Conservation (phyloP, 2,329 filamentous ascomycete species). For the Balansia obtecta region DNA sequence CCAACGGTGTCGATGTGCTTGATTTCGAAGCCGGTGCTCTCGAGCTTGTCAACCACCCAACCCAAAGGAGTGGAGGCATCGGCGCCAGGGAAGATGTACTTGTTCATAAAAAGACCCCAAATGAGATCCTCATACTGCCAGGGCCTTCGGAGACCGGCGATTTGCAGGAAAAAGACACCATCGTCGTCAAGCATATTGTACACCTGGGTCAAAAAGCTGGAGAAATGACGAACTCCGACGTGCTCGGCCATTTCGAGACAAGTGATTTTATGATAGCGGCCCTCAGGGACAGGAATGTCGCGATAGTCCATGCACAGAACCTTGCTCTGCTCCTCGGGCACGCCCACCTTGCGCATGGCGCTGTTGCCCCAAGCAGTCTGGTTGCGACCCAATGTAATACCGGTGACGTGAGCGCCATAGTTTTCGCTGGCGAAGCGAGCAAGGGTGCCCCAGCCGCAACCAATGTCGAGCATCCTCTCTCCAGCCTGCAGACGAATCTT, state of each 20-base stretch:
- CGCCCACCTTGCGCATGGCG: conserved; percentile 68
- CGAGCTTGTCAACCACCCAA: conserved; percentile 73
- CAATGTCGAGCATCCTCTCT: conserved; percentile 83
- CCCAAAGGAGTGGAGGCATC: conserved; percentile 90
- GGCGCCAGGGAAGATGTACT: conserved; percentile 95
- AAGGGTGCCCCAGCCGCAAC: conserved; percentile 95
- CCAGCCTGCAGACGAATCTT: conserved; percentile 78
- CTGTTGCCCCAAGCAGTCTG: conserved; percentile 95
- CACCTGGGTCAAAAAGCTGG: conserved; percentile 70
- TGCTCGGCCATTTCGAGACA: conserved; percentile 98
- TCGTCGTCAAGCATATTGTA: conserved; percentile 95
- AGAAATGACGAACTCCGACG: conserved; percentile 85
- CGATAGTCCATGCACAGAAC: conserved; percentile 97
- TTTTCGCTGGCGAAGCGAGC: conserved; percentile 86
- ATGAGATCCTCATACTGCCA: conserved; percentile 98
- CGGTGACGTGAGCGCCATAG: conserved; percentile 76
- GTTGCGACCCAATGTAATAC: conserved; percentile 89
- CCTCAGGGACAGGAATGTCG: conserved; percentile 67
- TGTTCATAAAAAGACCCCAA: conserved; percentile 99
- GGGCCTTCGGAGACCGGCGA: conserved; percentile 80
- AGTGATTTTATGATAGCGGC: conserved; percentile 79
- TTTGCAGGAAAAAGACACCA: conserved; percentile 90
- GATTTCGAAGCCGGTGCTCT: conserved; percentile 60
- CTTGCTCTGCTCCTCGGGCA: conserved; percentile 77
- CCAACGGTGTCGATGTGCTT: conserved; percentile 89